phyloP scores from a whole-genome alignment of 371 early-diverging fungal species.

The Blakeslea trispora region DNA sequence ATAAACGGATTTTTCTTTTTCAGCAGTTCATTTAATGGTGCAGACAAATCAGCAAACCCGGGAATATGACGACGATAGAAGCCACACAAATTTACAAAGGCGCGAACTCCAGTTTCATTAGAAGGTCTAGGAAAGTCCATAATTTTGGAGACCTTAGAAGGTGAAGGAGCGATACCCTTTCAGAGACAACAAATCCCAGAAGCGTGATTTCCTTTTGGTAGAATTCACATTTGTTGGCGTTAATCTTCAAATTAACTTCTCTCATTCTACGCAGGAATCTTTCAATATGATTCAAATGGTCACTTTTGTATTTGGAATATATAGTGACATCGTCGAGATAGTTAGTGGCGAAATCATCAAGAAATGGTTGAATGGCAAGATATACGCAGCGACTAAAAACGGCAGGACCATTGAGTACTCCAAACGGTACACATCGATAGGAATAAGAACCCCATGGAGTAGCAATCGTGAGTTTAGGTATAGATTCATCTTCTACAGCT shows the following conservation, averaged over 20 bases:
- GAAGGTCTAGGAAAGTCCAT: neutral
- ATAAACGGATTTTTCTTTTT: constrained; percentile 2
- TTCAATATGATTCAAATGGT: neutral
- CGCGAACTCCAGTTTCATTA: neutral
- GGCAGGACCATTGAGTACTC: neutral
- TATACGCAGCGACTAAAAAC: neutral
- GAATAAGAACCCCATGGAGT: constrained; percentile 9
- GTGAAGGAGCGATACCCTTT: neutral
- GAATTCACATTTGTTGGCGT: constrained; percentile 3
- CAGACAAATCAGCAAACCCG: neutral
- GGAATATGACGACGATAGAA: constrained; percentile 3
- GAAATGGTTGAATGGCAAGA: constrained; percentile 6
- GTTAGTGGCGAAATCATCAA: neutral
- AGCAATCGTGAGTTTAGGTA: neutral
- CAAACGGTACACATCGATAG: constrained; percentile 6
- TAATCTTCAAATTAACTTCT: constrained; percentile 1
- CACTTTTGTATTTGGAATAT: neutral
- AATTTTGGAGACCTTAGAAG: neutral
- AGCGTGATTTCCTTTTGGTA: neutral
- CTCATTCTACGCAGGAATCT: neutral
- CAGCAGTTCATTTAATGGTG: neutral
- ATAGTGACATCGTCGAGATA: neutral
- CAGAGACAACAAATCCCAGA: neutral
- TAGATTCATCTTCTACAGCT: neutral
- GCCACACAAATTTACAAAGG: constrained; percentile 2